These are phyloP conservation scores for Xylaria sp. DNA, from an alignment of 2,329 filamentous ascomycete species.

Conservation along the genomic window DNA sequence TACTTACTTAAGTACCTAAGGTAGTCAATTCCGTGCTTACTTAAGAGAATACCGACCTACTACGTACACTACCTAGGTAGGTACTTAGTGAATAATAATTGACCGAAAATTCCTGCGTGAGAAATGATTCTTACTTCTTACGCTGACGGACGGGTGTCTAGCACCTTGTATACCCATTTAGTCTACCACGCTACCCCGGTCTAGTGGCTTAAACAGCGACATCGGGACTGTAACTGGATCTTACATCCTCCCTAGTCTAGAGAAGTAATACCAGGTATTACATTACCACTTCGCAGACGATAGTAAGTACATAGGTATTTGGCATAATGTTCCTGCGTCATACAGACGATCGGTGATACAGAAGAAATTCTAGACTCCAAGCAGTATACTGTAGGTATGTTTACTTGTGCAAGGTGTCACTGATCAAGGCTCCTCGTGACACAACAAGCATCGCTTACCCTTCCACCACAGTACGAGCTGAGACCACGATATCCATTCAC, in stretches of 20 bases:
- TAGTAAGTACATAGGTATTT: not conserved
- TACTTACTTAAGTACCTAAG: too few species aligned
- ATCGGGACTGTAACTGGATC: constrained; percentile 16
- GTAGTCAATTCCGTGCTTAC: not conserved
- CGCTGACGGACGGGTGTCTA: not conserved
- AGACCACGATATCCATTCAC: constrained; percentile 1
- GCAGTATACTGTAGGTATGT: too few species aligned
- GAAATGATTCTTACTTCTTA: not conserved
- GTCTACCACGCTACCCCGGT: not conserved
- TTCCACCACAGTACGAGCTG: not conserved
- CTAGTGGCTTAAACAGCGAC: constrained; percentile 16
- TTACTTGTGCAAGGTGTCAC: not conserved
- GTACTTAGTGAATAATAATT: not conserved
- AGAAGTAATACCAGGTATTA: constrained; percentile 9
- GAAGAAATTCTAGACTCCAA: not conserved
- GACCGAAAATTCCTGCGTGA: not conserved
- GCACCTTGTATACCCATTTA: not conserved
- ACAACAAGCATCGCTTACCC: not conserved
- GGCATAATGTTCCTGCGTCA: not conserved
- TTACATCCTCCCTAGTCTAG: not conserved
- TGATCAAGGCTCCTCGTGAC: constrained; percentile 11
- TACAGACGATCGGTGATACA: not conserved
- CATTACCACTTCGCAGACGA: constrained; percentile 4
- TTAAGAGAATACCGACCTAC: not conserved
- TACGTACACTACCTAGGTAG: not conserved